Conservation (phyloP, 2,329 filamentous ascomycete genomes). For the Phyllosticta paracitricarpa region DNA sequence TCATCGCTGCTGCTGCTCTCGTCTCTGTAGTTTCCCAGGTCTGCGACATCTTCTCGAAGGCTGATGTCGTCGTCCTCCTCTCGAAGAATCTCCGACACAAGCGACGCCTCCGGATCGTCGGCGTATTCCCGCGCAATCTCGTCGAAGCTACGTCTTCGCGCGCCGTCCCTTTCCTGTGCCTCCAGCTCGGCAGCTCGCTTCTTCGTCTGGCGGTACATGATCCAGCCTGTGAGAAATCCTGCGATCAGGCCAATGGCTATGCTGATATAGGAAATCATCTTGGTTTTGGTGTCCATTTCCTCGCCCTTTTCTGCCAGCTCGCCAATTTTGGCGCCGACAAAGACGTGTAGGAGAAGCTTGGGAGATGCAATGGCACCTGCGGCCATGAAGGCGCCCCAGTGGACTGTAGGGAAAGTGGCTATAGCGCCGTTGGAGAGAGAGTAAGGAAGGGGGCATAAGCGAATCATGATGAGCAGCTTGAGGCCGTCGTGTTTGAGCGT, state of each 20-base stretch:
- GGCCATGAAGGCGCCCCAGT: slow-evolving; percentile 62
- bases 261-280: slow-evolving; percentile 71
- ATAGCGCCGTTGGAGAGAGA: slow-evolving; percentile 90
- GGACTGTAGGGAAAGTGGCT: slow-evolving; percentile 83
- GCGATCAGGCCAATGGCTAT: slow-evolving; percentile 63
- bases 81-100: slow-evolving; percentile 28
- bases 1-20: slow-evolving; percentile 30
- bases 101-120: slow-evolving; percentile 36
- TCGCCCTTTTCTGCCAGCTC: slow-evolving; percentile 73
- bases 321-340: slow-evolving; percentile 78
- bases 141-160: slow-evolving; percentile 22
- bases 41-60: slow-evolving; percentile 25
- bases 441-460: slow-evolving; percentile 86
- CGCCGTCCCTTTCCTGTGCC: slow-evolving; percentile 33
- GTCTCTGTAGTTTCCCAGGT: slow-evolving; percentile 25
- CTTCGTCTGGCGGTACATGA: slow-evolving; percentile 65
- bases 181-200: slow-evolving; percentile 40
- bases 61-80: slow-evolving; percentile 45
- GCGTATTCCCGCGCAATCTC: slow-evolving; percentile 31
- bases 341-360: slow-evolving; percentile 84
- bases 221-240: slow-evolving; percentile 65
- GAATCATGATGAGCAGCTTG: slow-evolving; percentile 80
- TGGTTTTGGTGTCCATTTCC: slow-evolving; percentile 69
- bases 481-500: slow-evolving; percentile 86
- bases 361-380: slow-evolving; percentile 76